Conservation (phyloP, 2,329 filamentous ascomycete species). For the Venturia pyrina region DNA sequence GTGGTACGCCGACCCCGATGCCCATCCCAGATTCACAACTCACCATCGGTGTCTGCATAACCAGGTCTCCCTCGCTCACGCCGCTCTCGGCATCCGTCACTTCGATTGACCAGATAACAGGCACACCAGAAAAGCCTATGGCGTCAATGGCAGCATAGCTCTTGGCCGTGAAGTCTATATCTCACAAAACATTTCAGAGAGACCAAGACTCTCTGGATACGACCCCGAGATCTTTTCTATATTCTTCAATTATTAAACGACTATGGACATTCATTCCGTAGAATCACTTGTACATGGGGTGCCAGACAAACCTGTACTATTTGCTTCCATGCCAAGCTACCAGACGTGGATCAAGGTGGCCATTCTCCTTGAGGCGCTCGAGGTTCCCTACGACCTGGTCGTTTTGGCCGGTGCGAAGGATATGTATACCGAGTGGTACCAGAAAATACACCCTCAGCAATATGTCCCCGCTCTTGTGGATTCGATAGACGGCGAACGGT, state of each 20-base stretch:
- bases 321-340: slow-evolving; percentile 1
- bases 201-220: neutral
- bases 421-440: slow-evolving; percentile 1
- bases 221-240: neutral
- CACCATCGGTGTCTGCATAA: neutral
- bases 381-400: neutral
- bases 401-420: neutral
- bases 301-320: neutral
- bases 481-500: neutral
- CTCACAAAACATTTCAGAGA: neutral
- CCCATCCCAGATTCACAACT: neutral
- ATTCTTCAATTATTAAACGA: neutral
- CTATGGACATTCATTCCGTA: slow-evolving; percentile 1
- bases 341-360: neutral
- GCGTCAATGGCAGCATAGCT: neutral
- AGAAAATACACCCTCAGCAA: neutral
- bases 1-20: neutral
- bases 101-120: neutral
- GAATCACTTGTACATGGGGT: neutral
- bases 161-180: neutral
- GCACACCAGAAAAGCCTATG: neutral
- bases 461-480: neutral
- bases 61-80: neutral
- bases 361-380: neutral
- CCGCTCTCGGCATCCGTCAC: neutral